These are phyloP conservation scores for Pyrenophora seminiperda DNA, from an alignment of 2,329 filamentous ascomycete species.

Conservation along the genomic window DNA sequence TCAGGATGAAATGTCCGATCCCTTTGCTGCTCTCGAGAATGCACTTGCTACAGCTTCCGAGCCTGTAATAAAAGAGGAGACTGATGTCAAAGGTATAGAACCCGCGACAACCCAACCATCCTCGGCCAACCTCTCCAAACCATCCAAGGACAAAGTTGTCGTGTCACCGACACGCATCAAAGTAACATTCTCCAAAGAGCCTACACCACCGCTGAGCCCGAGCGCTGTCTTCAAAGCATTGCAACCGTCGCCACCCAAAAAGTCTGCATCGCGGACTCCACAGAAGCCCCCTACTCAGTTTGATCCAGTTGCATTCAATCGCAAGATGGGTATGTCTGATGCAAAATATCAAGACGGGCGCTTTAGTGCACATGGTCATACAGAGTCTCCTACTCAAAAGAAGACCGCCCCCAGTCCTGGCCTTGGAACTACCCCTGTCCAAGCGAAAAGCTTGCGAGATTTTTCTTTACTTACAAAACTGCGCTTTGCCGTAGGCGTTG, in stretches of 20 bases:
- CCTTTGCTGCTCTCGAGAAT: conserved; percentile 37
- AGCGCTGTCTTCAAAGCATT: conserved; percentile 54
- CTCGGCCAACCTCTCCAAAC: not conserved
- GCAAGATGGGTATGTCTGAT: conserved; percentile 55
- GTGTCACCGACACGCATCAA: not conserved
- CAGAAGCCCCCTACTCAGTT: conserved; percentile 52
- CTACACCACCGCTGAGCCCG: conserved; percentile 50
- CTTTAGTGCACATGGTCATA: conserved; percentile 36
- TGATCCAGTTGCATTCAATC: conserved; percentile 58
- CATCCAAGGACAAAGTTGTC: not conserved
- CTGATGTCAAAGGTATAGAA: conserved; percentile 9
- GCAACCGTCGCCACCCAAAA: conserved; percentile 48
- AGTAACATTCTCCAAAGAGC: conserved; percentile 16
- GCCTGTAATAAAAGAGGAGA: conserved; percentile 1
- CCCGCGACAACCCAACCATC: not conserved
- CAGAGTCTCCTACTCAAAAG: conserved; percentile 5
- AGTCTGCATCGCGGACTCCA: conserved; percentile 5
- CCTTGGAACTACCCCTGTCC: conserved; percentile 5
- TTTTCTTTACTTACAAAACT: conserved; percentile 40
- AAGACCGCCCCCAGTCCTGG: conserved; percentile 3
- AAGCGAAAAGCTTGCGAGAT: conserved; percentile 32
- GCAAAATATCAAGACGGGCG: conserved; percentile 60
- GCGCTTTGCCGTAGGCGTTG: conserved; percentile 37
- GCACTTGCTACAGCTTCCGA: conserved; percentile 27
- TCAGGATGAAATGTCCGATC: conserved; percentile 35